Conservation (phyloP, 2,329 filamentous ascomycete genomes). For the Colletotrichum musicola region DNA sequence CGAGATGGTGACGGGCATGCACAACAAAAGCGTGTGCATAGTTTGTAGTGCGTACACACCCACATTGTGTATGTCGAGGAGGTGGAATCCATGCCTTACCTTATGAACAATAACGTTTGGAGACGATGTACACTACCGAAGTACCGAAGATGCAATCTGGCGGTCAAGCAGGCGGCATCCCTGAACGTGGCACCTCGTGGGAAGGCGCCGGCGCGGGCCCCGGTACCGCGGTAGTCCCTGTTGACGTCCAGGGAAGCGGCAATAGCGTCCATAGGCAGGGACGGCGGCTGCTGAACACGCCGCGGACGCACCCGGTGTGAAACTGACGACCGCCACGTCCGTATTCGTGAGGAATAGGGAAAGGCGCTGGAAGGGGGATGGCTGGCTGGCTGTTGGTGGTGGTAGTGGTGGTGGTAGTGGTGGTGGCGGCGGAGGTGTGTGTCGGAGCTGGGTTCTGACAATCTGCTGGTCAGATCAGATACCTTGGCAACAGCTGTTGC, state of each 20-base stretch:
- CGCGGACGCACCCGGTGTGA: neutral
- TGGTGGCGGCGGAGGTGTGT: too few species aligned
- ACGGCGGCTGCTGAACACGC: neutral
- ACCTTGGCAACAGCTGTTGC: too few species aligned
- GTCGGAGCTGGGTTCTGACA: too few species aligned
- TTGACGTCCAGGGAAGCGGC: constrained; percentile 17
- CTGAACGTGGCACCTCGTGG: constrained; percentile 14
- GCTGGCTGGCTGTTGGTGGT: too few species aligned
- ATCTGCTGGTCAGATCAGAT: too few species aligned
- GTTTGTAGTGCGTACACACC: too few species aligned
- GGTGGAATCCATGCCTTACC: too few species aligned
- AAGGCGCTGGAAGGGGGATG: neutral
- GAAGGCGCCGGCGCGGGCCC: constrained; percentile 23
- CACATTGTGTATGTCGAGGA: neutral
- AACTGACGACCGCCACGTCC: too few species aligned
- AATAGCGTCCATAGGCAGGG: neutral
- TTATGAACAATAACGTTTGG: constrained; percentile 8
- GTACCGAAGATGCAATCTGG: constrained; percentile 8
- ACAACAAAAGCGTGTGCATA: too few species aligned
- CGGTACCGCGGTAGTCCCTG: constrained; percentile 23
- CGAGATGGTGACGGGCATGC: too few species aligned
- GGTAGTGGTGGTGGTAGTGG: too few species aligned
- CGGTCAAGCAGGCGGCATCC: constrained; percentile 18
- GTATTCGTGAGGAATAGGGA: neutral
- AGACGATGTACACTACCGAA: neutral